Conservation (phyloP, 768 basidiomycete species). For the Tricholoma furcatifolium region DNA sequence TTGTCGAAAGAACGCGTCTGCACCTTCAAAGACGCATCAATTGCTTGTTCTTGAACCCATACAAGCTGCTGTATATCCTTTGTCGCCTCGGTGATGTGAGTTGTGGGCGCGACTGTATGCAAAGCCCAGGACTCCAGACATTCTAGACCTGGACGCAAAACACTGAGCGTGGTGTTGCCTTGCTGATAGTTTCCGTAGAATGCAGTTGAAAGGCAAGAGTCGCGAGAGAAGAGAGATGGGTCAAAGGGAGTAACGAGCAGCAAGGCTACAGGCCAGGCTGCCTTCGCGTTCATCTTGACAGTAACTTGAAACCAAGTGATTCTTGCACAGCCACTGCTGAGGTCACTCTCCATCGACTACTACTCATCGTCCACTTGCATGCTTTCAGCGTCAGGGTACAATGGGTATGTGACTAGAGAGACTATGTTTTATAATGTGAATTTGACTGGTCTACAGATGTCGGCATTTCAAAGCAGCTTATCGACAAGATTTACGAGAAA, state of each 20-base stretch:
- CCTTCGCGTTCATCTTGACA: conserved; percentile 14
- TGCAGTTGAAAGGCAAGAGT: conserved; percentile 45
- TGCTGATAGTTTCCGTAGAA: conserved; percentile 60
- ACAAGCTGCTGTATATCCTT: conserved; percentile 43
- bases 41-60: conserved; percentile 57
- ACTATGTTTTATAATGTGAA: neutral
- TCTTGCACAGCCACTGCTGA: conserved; percentile 20
- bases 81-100: conserved; percentile 23
- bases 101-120: conserved; percentile 24
- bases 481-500: conserved; percentile 96
- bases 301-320: neutral
- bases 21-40: conserved; percentile 45
- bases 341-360: conserved; percentile 1
- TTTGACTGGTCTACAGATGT: conserved; percentile 48
- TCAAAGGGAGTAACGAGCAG: conserved; percentile 48
- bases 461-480: conserved; percentile 73
- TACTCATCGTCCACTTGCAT: conserved; percentile 5
- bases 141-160: conserved; percentile 41
- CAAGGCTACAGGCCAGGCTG: conserved; percentile 26
- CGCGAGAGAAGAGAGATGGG: conserved; percentile 32
- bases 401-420: conserved; percentile 24
- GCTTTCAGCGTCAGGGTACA: conserved; percentile 4
- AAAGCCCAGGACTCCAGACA: conserved; percentile 39
- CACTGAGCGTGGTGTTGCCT: conserved; percentile 34
- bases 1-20: conserved; percentile 24